Base-by-base conservation (phyloP, 2,329 filamentous ascomycete species). In the Thermochaetoides dissita region DNA sequence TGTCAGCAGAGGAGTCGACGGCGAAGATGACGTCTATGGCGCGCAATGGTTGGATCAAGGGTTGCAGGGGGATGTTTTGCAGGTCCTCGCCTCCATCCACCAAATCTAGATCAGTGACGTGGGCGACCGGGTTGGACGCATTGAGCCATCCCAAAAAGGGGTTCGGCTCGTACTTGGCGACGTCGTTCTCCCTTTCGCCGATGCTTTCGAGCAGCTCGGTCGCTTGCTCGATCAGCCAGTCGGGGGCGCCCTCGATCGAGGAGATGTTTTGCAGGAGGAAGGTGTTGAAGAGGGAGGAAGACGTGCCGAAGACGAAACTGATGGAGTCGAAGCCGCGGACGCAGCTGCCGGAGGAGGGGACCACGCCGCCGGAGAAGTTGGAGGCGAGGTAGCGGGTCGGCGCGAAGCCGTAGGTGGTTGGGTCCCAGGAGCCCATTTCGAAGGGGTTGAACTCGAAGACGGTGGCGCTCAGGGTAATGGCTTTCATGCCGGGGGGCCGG, bases 251-350 rank as follows among this genome's bases (percentile, higher is more conserved):
- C 1, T 45, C 41, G 8, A 59, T 54, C 6, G 57, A 53, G 32
- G 57, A 59, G 49, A 84, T 72, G 42, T 89, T 65, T 8, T 75
- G 62, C 3, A 87, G 66, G 11, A 94, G 62, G 53, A 84, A 73
- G 53, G 78, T 68, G 63, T 94, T 94, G 70, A 94, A 94, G 2
- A 94, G 69, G 0, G 83, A 81, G 1, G 80, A 85, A 17, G 81
- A 86, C 0, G 87, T 94, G 39, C 87, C 87, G 76, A 94, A 86
- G 28, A 94, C 67, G 55, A 75, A 94, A 6, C 84, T 84, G 24
- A 74, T 73, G 52, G 87, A 87, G 61, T 94, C 88, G 49, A 87
- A 87, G 1, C 88, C 88, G 7, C 72, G 67, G 10, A 93, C 71
- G 55, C 88, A 94, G 36, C 63, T 57, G 36, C 72, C 70, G 42